Evolutionary conservation across 1,284 basidiomycete genomes (phyloP), one percentile per base, ranked within the genome.

Genomic region (Trichosporon asahii): DNA sequence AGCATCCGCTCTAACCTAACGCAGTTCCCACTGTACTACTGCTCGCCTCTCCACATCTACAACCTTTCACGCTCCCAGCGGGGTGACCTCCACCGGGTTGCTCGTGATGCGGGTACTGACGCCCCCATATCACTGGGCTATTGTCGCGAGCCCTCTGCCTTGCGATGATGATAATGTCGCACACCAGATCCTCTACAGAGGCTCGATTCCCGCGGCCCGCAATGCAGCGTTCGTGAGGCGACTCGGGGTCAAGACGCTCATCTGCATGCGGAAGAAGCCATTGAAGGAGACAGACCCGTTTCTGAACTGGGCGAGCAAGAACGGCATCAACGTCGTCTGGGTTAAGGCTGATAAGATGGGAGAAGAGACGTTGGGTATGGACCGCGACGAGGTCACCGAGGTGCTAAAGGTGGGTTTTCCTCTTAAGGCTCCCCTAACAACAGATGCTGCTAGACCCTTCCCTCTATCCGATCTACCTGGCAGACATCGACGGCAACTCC

Each of bases 231-330:
- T 81, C 68, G 25, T 81, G 5, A 68, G 69, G 9, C 69, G 77
- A 9, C 80, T 90, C 12, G 77, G 88, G 0, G 83, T 88, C 15
- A 86, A 86, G 33, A 89, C 90, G 68, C 87, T 90, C 70, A 68
- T 84, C 0, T 85, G 86, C 18, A 83, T 90, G 14, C 82, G 85
- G 27, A 84, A 84, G 73, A 89, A 89, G 77, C 64, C 72, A 2
- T 66, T 79, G 31, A 75, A 77, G 40, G 75, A 75, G 3, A 76
- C 77, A 25, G 76, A 80, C 27, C 66, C 71, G 3, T 31, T 81
- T 1, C 3, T 68, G 0, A 1, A 7, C n/a, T 82, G 80, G 80
- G 73, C 79, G 1, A 67, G 33, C 21, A 72, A 61, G 49, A 68
- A 68, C 2, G 71, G 72, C 1, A 75, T 81, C 7, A 73, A 77